phyloP scores from a whole-genome alignment of 805 yeast species.

The Yueomyces sp. region DNA sequence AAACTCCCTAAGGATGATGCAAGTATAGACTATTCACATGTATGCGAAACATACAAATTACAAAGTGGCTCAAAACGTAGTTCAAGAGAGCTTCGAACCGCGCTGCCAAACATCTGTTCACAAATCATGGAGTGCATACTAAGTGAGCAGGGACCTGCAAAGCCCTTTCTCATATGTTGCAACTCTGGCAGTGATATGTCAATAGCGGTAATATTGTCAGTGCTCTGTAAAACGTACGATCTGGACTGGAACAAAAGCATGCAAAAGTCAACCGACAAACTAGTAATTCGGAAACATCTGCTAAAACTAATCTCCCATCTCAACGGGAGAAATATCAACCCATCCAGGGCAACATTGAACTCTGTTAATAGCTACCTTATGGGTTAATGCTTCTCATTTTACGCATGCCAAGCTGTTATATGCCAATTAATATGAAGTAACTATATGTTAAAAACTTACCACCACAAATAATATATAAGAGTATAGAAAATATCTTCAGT shows the following conservation, averaged over 20 bases:
- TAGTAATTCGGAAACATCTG: constrained; percentile 41
- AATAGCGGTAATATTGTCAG: constrained; percentile 41
- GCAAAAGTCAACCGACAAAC: constrained; percentile 29
- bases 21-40: background rate
- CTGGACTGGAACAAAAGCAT: constrained; percentile 26
- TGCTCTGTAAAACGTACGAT: constrained; percentile 35
- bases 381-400: constrained; percentile 6
- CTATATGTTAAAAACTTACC: too few relatives aligned
- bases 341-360: constrained; percentile 66
- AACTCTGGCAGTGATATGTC: constrained; percentile 57
- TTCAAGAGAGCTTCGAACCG: constrained; percentile 41
- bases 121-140: constrained; percentile 5
- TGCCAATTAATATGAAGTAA: too few relatives aligned
- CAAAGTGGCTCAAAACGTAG: constrained; percentile 46
- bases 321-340: constrained; percentile 42
- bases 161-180: constrained; percentile 37
- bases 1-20: background rate
- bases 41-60: constrained; percentile 4
- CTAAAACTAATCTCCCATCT: constrained; percentile 31
- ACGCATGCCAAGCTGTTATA: too few relatives aligned
- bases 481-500: too few relatives aligned
- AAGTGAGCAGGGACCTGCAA: background rate
- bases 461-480: too few relatives aligned
- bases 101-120: constrained; percentile 31
- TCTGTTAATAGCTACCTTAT: constrained; percentile 49